Percentiles rank a stretch among this genome's conserved stretches.
Conservation (phyloP, 1,139 yeast genomes). For the Wickerhamomyces sp. region DNA sequence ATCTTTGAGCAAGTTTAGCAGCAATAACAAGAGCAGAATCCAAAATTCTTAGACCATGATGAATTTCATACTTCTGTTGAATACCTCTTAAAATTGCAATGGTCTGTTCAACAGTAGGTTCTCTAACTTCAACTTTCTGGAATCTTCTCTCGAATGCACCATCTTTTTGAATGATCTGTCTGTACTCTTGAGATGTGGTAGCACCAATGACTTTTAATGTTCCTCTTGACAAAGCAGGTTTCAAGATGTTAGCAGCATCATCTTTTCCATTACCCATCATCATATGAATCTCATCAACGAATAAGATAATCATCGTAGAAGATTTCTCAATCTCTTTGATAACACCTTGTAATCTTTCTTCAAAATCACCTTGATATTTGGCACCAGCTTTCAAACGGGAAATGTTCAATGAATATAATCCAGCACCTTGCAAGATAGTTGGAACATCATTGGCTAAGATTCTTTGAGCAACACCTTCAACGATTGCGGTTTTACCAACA, state of each 20-base stretch:
- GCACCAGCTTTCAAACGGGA: constrained; percentile 99
- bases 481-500: constrained; percentile 97
- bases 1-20: constrained; percentile 91
- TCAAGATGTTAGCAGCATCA: constrained; percentile 94
- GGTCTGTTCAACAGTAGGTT: constrained; percentile 88
- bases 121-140: constrained; percentile 94
- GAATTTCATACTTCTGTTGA: constrained; percentile 93
- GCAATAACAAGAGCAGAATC: constrained; percentile 95
- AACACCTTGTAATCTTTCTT: constrained; percentile 95
- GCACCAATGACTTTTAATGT: constrained; percentile 97
- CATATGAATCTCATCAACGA: constrained; percentile 97
- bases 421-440: constrained; percentile 70
- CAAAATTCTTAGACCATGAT: constrained; percentile 94
- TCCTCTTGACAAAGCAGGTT: constrained; percentile 97
- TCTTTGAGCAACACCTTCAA: constrained; percentile 98
- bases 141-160: constrained; percentile 99
- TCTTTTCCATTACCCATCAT: constrained; percentile 95
- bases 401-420: constrained; percentile 80
- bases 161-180: constrained; percentile 89
- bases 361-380: constrained; percentile 96
- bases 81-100: constrained; percentile 95
- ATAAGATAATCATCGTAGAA: constrained; percentile 76
- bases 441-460: constrained; percentile 96
- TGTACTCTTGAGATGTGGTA: constrained; percentile 90
- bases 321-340: constrained; percentile 89